These are phyloP conservation scores for Xylariaceae sp. DNA, from an alignment of 2,329 filamentous ascomycete species.

Conservation along the genomic window DNA sequence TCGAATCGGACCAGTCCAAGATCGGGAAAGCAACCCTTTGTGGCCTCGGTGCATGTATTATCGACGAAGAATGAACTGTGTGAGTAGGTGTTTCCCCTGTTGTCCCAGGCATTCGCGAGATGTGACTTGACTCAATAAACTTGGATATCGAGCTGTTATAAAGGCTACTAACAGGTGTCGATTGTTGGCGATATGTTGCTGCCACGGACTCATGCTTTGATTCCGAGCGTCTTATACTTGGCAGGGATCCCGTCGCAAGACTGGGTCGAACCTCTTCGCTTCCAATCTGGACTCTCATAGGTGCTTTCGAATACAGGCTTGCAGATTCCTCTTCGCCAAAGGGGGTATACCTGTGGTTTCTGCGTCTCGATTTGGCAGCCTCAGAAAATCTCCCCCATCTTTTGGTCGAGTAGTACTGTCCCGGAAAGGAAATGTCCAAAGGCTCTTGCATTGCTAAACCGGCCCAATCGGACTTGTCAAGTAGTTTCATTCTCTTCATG, in stretches of 20 bases:
- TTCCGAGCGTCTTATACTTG: conserved; percentile 16
- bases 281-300: conserved; percentile 33
- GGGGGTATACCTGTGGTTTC: conserved; percentile 5
- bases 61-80: conserved; percentile 21
- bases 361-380: background rate
- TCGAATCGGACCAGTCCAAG: conserved; percentile 22
- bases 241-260: conserved; percentile 14
- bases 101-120: background rate
- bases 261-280: conserved; percentile 30
- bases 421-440: conserved; percentile 28
- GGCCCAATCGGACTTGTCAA: conserved; percentile 33
- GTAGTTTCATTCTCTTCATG: conserved; percentile 26
- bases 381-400: conserved; percentile 17
- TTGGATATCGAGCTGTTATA: background rate
- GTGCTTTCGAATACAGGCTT: background rate
- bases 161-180: background rate
- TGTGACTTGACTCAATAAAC: background rate
- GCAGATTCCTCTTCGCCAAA: background rate
- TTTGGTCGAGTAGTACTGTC: conserved; percentile 17
- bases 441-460: conserved; percentile 32
- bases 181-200: background rate
- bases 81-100: conserved; percentile 19
- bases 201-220: conserved; percentile 4
- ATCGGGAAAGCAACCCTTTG: conserved; percentile 19
- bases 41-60: conserved; percentile 25